Percentiles rank a stretch among this genome's conserved stretches.
Evolutionary conservation across 2,329 filamentous ascomycete genomes (phyloP).

Genomic region (Aureobasidium lini): DNA sequence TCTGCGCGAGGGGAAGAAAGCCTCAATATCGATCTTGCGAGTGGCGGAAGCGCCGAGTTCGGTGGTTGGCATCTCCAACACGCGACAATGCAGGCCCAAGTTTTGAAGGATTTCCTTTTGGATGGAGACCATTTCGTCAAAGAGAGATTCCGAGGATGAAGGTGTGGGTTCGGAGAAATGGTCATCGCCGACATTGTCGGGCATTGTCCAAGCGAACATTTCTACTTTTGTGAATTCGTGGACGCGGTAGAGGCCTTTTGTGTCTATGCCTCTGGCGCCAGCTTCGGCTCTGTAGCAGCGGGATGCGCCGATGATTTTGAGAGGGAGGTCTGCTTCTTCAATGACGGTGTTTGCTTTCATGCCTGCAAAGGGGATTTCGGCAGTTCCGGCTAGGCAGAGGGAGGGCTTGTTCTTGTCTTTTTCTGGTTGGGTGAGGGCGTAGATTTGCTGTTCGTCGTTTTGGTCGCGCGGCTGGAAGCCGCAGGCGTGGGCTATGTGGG

Average conservation of each 20-base stretch:
- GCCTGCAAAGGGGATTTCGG: constrained; percentile 88
- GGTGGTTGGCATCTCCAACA: constrained; percentile 83
- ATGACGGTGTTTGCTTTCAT: constrained; percentile 74
- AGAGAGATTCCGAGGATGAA: constrained; percentile 50
- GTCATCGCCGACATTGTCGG: constrained; percentile 35
- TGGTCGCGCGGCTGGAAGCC: constrained; percentile 91
- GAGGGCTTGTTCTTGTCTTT: constrained; percentile 60
- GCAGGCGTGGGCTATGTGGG: constrained; percentile 81
- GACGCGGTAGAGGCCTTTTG: constrained; percentile 90
- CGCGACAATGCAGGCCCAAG: constrained; percentile 74
- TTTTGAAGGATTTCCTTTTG: constrained; percentile 75
- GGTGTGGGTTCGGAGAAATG: constrained; percentile 21
- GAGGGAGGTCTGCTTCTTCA: constrained; percentile 57
- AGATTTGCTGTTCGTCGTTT: constrained; percentile 87
- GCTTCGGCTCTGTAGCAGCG: constrained; percentile 96
- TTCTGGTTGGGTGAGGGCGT: constrained; percentile 58
- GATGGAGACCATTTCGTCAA: constrained; percentile 78
- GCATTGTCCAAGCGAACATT: constrained; percentile 83
- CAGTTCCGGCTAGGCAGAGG: constrained; percentile 75
- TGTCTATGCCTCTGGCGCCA: constrained; percentile 79
- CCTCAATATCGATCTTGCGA: constrained; percentile 89
- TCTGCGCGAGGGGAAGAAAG: constrained; percentile 76
- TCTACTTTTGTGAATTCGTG: constrained; percentile 99
- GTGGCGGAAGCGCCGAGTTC: constrained; percentile 85
- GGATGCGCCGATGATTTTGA: constrained; percentile 75